Conservation (phyloP, 345 rosid genomes). For the Camelina hispida region DNA sequence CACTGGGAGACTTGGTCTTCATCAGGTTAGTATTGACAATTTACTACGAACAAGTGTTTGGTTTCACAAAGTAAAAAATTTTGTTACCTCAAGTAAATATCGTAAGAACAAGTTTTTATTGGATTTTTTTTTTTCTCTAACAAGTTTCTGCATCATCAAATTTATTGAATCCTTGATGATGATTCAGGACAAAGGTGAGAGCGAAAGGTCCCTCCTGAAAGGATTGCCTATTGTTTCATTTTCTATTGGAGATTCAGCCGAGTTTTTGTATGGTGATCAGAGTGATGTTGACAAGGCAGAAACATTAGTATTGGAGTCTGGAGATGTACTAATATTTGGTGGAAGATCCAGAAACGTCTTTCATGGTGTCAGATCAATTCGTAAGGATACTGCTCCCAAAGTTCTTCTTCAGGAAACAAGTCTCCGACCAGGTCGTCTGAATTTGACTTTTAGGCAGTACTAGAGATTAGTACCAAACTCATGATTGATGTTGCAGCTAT, state of each 20-base stretch:
- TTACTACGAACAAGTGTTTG: too few relatives aligned
- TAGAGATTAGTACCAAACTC: neutral
- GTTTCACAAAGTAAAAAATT: too few relatives aligned
- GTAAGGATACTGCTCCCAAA: constrained; percentile 55
- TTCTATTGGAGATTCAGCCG: constrained; percentile 78
- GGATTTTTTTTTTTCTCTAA: too few relatives aligned
- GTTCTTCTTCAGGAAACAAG: constrained; percentile 54
- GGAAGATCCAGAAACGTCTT: constrained; percentile 73
- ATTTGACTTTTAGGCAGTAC: constrained; percentile 88
- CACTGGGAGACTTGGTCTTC: constrained; percentile 83
- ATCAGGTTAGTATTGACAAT: constrained; percentile 75
- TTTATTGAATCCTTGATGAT: neutral
- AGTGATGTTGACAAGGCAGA: constrained; percentile 52
- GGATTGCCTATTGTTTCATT: constrained; percentile 81
- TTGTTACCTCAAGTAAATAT: too few relatives aligned
- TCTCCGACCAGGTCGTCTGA: constrained; percentile 70
- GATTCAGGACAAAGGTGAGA: constrained; percentile 79
- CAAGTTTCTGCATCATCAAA: neutral
- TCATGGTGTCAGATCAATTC: constrained; percentile 68
- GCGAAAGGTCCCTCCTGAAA: constrained; percentile 50
- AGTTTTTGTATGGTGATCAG: constrained; percentile 61
- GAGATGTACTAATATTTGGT: constrained; percentile 82
- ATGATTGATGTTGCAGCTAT: neutral
- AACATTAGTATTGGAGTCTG: constrained; percentile 58
- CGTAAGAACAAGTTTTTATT: too few relatives aligned